Base-by-base conservation (phyloP, 345 rosid species). In the Bretschneidera sinensis region DNA sequence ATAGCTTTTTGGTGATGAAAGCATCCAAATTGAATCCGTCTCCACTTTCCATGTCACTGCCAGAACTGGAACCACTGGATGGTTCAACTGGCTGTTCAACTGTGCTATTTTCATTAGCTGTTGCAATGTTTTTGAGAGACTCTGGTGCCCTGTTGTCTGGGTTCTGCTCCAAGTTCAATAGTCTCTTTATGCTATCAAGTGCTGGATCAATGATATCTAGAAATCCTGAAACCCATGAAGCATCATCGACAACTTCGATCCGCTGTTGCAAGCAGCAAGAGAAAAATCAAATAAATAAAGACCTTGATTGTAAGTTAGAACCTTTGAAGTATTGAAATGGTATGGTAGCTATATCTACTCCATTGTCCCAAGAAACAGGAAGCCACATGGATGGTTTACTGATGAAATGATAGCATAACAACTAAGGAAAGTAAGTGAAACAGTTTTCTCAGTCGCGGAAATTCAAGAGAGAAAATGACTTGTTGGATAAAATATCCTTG, bases 191-290 rank as follows among this genome's bases (percentile, higher is more conserved):
- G 33, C 87, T 85, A 73, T 86, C 92, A n/a, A 94, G 75, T 31
- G 99, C 95, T 13, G 97, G 99, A 53, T 94, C 97, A 45, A 94
- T 77, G 59, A 87, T 83, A 57, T 90, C 95, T 23, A 87, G 57
- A 71, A 94, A 79, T 52, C 99, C 99, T 19, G 70, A 83, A 48
- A 87, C 83, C 99, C 97, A 94, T 2, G 97, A 87, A 17, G 92
- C 78, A 78, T 94, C 99, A 31, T 94, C 99, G 10, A 87, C 96
- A 15, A 94, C 84, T 76, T 94, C 99, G 1, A 82, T 94, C 1
- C 92, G 79, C 99, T 94, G 86, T 70, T 58, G 11, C 45, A 9
- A 5, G 16, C 16, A 39, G 2, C 6, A 39, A 39, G 24, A 15
- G 24, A 51, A 19, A 51, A 9, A 51, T n/a, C 25, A 9, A 0